Percentiles rank a stretch among this genome's conserved stretches.
phyloP scores from a whole-genome alignment of 1,139 yeast genomes.

The Yamadazyma spencermartinsiae region DNA sequence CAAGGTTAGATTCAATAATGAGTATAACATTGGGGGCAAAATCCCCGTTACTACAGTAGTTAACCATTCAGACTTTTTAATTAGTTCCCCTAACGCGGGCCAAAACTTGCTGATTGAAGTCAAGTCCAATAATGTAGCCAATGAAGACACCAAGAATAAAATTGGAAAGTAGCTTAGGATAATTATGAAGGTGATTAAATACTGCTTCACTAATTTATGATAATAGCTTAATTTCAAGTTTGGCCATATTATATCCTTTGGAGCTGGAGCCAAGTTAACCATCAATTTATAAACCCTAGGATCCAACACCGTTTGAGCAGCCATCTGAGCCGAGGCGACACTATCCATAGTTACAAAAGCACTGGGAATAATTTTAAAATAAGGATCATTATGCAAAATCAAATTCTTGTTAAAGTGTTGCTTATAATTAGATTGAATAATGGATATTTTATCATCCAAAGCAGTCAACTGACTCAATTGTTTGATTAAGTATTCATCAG shows the following conservation, averaged over 20 bases:
- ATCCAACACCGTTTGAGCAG: constrained; percentile 78
- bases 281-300: constrained; percentile 74
- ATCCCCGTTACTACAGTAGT: constrained; percentile 72
- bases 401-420: constrained; percentile 12
- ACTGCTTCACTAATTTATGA: constrained; percentile 56
- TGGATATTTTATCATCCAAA: constrained; percentile 30
- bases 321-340: constrained; percentile 84
- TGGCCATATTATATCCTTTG: constrained; percentile 77
- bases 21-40: constrained; percentile 73
- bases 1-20: constrained; percentile 62
- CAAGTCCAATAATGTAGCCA: constrained; percentile 70
- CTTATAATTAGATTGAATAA: constrained; percentile 31
- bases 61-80: constrained; percentile 64
- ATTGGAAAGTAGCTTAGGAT: constrained; percentile 63
- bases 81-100: constrained; percentile 66
- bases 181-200: constrained; percentile 60
- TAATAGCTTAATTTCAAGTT: constrained; percentile 62
- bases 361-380: constrained; percentile 52
- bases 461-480: constrained; percentile 24
- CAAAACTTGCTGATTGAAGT: constrained; percentile 71
- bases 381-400: constrained; percentile 25
- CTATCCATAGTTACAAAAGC: constrained; percentile 84
- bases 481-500: constrained; percentile 11
- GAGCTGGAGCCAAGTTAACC: constrained; percentile 76
- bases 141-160: constrained; percentile 69